phyloP scores from a whole-genome alignment of 192 early-diverging fungal species.

The Fimicolochytrium jonesii region DNA sequence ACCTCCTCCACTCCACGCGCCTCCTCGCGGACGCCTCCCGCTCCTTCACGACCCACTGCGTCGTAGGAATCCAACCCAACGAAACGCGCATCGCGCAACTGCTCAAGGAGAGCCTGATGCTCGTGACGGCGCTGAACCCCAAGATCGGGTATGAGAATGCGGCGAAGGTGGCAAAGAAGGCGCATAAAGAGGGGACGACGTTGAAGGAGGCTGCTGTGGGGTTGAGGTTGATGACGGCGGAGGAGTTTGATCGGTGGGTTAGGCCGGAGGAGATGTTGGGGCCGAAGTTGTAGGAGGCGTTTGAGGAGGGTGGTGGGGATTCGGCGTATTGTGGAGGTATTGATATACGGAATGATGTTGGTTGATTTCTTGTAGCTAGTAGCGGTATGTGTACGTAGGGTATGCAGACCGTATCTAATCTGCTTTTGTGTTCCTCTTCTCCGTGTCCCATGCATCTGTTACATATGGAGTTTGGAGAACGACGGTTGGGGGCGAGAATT shows the following conservation, averaged over 20 bases:
- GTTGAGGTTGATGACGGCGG: conserved; percentile 74
- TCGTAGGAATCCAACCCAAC: conserved; percentile 90
- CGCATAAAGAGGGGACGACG: conserved; percentile 81
- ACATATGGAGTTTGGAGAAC: too few species aligned
- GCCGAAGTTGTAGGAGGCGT: conserved; percentile 22
- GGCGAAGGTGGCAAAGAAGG: conserved; percentile 93
- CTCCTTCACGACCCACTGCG: conserved; percentile 95
- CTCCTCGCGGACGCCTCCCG: conserved; percentile 74
- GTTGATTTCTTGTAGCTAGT: too few species aligned
- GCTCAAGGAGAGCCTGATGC: conserved; percentile 92
- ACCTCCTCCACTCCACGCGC: conserved; percentile 88
- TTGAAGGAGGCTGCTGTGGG: conserved; percentile 88
- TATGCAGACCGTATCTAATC: too few species aligned
- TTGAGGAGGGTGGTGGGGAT: too few species aligned
- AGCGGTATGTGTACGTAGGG: too few species aligned
- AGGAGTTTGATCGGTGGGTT: conserved; percentile 97
- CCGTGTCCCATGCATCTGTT: too few species aligned
- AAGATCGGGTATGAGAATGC: conserved; percentile 85
- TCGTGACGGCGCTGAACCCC: conserved; percentile 97
- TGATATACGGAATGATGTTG: too few species aligned
- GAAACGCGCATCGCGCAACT: conserved; percentile 81
- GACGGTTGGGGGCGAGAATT: too few species aligned
- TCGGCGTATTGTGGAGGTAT: too few species aligned
- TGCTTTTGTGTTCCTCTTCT: too few species aligned
- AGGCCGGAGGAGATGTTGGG: conserved; percentile 68